phyloP scores from a whole-genome alignment of 1,284 basidiomycete species.

The Leucoagaricus sp. region DNA sequence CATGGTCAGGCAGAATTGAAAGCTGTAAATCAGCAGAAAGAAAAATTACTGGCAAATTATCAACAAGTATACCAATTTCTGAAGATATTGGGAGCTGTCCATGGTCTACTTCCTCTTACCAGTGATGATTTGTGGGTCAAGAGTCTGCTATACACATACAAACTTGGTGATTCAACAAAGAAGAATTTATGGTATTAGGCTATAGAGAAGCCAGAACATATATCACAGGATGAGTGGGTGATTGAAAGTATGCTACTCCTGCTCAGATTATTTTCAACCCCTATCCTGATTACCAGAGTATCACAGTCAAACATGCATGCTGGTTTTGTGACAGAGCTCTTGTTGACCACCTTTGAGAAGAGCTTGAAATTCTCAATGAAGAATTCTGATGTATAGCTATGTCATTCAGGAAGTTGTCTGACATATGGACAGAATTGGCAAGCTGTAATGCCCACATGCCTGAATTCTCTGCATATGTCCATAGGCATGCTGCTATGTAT shows the following conservation, averaged over 20 bases:
- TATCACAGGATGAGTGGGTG: constrained; percentile 17
- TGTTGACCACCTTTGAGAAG: constrained; percentile 23
- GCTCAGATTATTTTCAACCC: not conserved
- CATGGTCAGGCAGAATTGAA: not conserved
- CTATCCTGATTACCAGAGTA: not conserved
- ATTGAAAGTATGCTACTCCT: constrained; percentile 20
- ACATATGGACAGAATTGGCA: constrained; percentile 17
- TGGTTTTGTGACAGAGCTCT: constrained; percentile 23
- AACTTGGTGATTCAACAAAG: constrained; percentile 15
- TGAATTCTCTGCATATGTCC: constrained; percentile 14
- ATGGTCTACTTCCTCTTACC: constrained; percentile 8
- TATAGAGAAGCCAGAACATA: constrained; percentile 15
- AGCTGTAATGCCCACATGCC: not conserved
- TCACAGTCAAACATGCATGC: constrained; percentile 22
- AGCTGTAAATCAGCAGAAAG: not conserved
- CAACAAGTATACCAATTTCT: constrained; percentile 16
- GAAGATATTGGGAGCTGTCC: constrained; percentile 17
- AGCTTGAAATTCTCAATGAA: constrained; percentile 24
- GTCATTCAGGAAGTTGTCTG: constrained; percentile 13
- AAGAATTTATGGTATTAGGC: constrained; percentile 19
- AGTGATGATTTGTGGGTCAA: constrained; percentile 12
- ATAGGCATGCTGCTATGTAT: constrained; percentile 18
- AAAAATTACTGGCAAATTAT: not conserved
- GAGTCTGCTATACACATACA: constrained; percentile 4
- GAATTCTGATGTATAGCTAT: constrained; percentile 17